Evolutionary conservation across 2,329 filamentous ascomycete genomes (phyloP).

Genomic region (Nannizziopsis arthrosporioides): DNA sequence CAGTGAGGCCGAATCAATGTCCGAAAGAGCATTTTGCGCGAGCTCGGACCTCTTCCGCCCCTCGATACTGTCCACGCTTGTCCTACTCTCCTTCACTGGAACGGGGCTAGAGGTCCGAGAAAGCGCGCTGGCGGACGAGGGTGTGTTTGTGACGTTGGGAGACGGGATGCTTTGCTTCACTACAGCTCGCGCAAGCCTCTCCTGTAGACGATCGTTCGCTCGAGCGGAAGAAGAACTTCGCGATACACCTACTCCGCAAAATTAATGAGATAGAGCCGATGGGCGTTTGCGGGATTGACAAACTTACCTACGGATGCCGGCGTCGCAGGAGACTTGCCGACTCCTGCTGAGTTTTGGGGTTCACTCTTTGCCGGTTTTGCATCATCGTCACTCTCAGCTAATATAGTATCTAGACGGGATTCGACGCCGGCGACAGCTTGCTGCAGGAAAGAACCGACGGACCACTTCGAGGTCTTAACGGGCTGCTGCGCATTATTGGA

Average conservation of each 20-base stretch:
- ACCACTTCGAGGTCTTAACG: conserved; percentile 50
- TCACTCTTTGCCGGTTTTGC: conserved; percentile 19
- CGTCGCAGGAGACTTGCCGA: conserved; percentile 18
- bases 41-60: conserved; percentile 18
- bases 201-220: conserved; percentile 73
- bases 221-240: conserved; percentile 55
- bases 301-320: conserved; percentile 23
- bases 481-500: conserved; percentile 11
- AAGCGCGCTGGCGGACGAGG: conserved; percentile 39
- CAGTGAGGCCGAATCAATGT: conserved; percentile 21
- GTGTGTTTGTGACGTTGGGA: conserved; percentile 36
- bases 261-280: background rate
- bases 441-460: conserved; percentile 57
- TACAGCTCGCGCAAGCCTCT: conserved; percentile 77
- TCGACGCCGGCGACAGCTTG: conserved; percentile 90
- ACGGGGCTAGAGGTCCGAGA: conserved; percentile 43
- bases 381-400: conserved; percentile 61
- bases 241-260: conserved; percentile 37
- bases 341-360: conserved; percentile 25
- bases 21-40: conserved; percentile 16
- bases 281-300: background rate
- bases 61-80: conserved; percentile 27
- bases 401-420: conserved; percentile 79
- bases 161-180: conserved; percentile 53
- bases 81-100: conserved; percentile 35